phyloP scores from a whole-genome alignment of 1,139 yeast species.

The Scheffersomyces segobiensis region DNA sequence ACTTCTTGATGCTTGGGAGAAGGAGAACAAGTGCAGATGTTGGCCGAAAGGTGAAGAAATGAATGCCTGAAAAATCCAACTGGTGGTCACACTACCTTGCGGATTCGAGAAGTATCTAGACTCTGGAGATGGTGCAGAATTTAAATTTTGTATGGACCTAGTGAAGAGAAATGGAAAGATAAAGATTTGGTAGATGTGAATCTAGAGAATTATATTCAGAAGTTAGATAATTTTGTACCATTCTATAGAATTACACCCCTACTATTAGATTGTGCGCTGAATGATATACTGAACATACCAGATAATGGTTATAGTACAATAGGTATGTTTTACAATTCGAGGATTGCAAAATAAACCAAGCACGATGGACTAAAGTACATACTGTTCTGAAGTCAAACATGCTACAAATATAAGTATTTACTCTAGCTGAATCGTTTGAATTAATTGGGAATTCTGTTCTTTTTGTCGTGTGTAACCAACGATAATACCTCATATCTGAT shows the following conservation, averaged over 20 bases:
- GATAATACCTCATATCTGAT: too few relatives aligned
- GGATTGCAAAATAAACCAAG: too few relatives aligned
- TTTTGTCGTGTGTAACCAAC: too few relatives aligned
- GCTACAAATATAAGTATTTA: too few relatives aligned
- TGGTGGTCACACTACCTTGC: not conserved
- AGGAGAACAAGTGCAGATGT: not conserved
- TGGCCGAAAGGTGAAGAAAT: not conserved
- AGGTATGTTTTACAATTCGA: not conserved
- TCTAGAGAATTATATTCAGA: too few relatives aligned
- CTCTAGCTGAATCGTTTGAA: too few relatives aligned
- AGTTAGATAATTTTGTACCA: not conserved
- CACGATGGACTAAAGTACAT: too few relatives aligned
- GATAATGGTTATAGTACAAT: not conserved
- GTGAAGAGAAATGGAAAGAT: too few relatives aligned
- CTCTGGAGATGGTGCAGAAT: not conserved
- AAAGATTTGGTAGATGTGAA: too few relatives aligned
- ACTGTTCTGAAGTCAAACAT: too few relatives aligned
- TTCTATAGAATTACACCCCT: not conserved
- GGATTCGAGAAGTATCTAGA: not conserved
- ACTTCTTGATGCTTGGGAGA: not conserved
- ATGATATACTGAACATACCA: not conserved
- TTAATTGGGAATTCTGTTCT: too few relatives aligned
- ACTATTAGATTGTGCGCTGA: not conserved
- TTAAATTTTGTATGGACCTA: not conserved
- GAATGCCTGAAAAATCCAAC: not conserved